Percentiles rank a stretch among this genome's conserved stretches.
Evolutionary conservation across 164 flowering plant genomes (phyloP).

Genomic region (Magnolia changhungtana): DNA sequence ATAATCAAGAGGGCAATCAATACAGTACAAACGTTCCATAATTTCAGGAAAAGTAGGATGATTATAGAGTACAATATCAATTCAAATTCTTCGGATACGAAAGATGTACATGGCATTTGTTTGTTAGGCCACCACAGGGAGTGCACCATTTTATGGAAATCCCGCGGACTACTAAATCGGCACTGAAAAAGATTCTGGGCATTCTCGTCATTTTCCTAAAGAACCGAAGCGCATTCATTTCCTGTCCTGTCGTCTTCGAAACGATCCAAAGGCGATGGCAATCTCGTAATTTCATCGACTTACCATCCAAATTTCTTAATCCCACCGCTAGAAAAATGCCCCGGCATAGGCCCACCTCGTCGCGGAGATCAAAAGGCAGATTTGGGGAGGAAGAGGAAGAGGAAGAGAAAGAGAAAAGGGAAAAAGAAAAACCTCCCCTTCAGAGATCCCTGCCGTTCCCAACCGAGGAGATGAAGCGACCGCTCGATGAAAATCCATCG

Average conservation of each 20-base stretch:
- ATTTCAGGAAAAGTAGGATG: no score
- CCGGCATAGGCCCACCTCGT: neutral
- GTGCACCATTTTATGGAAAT: no score
- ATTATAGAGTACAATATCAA: no score
- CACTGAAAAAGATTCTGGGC: neutral
- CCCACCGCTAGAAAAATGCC: no score
- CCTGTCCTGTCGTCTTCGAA: slow-evolving; percentile 39
- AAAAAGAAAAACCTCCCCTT: neutral
- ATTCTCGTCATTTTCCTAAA: slow-evolving; percentile 1
- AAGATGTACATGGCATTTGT: no score
- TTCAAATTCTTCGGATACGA: no score
- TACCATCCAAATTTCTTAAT: no score
- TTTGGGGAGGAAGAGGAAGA: neutral
- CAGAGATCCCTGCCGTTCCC: neutral
- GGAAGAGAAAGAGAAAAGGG: neutral
- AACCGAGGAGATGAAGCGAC: slow-evolving; percentile 37
- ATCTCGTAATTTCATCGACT: neutral
- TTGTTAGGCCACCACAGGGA: no score
- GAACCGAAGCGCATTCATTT: slow-evolving; percentile 24
- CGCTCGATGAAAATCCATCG: slow-evolving; percentile 11
- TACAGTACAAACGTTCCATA: no score
- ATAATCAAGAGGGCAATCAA: no score
- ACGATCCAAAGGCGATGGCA: neutral
- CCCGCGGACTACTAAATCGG: no score
- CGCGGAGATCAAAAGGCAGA: neutral